These are phyloP conservation scores for Solanum sitiens DNA, from an alignment of 257 asterid species.

Conservation along the genomic window DNA sequence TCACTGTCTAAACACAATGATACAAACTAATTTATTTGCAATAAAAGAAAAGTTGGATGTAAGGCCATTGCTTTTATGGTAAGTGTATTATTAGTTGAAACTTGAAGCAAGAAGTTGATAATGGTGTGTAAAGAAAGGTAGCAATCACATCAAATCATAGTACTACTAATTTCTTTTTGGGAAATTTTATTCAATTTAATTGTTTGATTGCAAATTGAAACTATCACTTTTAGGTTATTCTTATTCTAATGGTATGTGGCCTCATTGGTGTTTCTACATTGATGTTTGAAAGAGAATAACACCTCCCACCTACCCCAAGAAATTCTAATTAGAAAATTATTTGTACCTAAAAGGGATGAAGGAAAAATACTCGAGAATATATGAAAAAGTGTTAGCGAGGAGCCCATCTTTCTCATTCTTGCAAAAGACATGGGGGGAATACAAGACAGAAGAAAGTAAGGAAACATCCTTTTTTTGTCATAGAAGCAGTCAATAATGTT, in stretches of 20 bases:
- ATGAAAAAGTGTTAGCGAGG: no score
- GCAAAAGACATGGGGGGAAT: no score
- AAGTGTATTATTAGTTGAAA: background rate
- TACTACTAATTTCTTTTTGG: background rate
- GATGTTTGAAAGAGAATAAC: background rate
- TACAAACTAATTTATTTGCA: background rate
- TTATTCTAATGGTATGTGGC: background rate
- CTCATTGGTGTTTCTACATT: background rate
- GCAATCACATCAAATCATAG: background rate
- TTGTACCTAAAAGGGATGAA: background rate
- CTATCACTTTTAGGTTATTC: background rate
- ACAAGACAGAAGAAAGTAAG: no score
- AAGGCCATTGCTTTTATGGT: background rate
- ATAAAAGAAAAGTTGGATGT: background rate
- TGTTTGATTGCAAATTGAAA: background rate
- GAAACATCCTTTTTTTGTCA: background rate
- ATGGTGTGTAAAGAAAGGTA: background rate
- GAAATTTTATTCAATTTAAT: background rate
- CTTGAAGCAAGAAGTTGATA: background rate
- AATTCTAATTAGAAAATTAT: background rate
- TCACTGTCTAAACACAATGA: rapidly evolving
- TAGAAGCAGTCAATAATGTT: background rate
- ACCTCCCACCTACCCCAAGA: background rate
- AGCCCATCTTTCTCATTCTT: no score
- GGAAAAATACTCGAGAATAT: no score